Evolutionary conservation across 345 rosid genomes (phyloP).

Genomic region (Hypericum perforatum): DNA sequence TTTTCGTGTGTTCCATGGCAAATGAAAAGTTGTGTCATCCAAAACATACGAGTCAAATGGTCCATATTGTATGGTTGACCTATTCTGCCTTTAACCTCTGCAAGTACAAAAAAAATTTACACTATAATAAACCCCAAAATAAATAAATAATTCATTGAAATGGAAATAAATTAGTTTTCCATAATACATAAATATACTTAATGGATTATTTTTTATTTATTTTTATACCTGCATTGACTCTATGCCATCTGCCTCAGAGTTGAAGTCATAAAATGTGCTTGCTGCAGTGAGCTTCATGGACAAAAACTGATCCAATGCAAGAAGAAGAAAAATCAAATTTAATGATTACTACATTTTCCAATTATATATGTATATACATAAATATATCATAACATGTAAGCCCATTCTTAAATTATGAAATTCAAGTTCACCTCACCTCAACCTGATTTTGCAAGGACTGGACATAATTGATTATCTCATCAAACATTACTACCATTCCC

Average conservation of each 20-base stretch:
- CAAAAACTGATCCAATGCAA: conserved; percentile 58
- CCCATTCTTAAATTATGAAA: no score
- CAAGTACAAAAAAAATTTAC: neutral
- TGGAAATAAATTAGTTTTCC: no score
- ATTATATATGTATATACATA: no score
- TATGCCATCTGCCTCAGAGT: conserved; percentile 49
- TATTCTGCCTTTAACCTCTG: conserved; percentile 57
- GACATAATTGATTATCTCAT: conserved; percentile 56
- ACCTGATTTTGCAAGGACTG: conserved; percentile 59
- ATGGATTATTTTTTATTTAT: no score
- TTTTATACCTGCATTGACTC: conserved; percentile 43
- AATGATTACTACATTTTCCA: no score
- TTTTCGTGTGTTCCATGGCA: neutral
- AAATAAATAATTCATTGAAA: no score
- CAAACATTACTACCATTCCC: conserved; percentile 87
- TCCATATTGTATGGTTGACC: conserved; percentile 25
- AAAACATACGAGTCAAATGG: conserved; percentile 15
- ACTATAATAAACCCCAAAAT: neutral
- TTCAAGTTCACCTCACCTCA: conserved; percentile 27
- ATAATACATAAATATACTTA: neutral
- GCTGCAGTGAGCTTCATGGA: conserved; percentile 84
- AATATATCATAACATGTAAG: no score
- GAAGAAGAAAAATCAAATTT: neutral
- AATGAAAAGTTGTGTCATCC: no score
- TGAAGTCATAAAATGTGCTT: conserved; percentile 62